Conservation (phyloP, 495 filamentous ascomycete species). For the Penicillium riverlandense region DNA sequence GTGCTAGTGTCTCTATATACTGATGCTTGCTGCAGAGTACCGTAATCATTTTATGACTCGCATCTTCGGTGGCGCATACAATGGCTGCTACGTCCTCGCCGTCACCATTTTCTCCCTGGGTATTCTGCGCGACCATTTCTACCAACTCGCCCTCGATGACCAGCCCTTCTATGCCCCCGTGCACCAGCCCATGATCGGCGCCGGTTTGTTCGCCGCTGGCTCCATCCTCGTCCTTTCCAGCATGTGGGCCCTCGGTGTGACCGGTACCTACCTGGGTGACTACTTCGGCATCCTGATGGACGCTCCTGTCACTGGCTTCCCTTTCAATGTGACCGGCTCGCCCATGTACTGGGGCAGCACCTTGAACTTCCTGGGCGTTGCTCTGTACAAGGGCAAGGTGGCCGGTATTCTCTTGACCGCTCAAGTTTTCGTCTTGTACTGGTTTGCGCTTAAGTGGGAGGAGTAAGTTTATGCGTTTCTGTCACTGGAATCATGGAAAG, state of each 20-base stretch:
- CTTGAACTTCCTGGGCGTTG: conserved; percentile 82
- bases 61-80: conserved; percentile 73
- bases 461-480: conserved; percentile 48
- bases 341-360: conserved; percentile 98
- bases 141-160: conserved; percentile 33
- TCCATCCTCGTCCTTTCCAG: conserved; percentile 81
- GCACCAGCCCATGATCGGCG: conserved; percentile 70
- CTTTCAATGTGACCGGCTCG: conserved; percentile 85
- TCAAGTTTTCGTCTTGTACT: conserved; percentile 71
- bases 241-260: conserved; percentile 91
- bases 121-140: conserved; percentile 73
- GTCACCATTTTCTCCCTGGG: conserved; percentile 84
- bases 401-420: conserved; percentile 74
- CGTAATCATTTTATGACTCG: conserved; percentile 81
- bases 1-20: too few species aligned
- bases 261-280: conserved; percentile 94
- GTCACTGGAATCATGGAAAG: neutral
- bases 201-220: conserved; percentile 61
- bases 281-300: conserved; percentile 99
- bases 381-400: conserved; percentile 83
- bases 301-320: conserved; percentile 83
- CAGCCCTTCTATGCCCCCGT: conserved; percentile 37
- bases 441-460: conserved; percentile 79
- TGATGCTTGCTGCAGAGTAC: conserved; percentile 57
- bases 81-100: conserved; percentile 87